Percentiles rank a stretch among this genome's conserved stretches.
Evolutionary conservation across 768 basidiomycete genomes (phyloP).

Genomic region (Kwoniella dendrophila): DNA sequence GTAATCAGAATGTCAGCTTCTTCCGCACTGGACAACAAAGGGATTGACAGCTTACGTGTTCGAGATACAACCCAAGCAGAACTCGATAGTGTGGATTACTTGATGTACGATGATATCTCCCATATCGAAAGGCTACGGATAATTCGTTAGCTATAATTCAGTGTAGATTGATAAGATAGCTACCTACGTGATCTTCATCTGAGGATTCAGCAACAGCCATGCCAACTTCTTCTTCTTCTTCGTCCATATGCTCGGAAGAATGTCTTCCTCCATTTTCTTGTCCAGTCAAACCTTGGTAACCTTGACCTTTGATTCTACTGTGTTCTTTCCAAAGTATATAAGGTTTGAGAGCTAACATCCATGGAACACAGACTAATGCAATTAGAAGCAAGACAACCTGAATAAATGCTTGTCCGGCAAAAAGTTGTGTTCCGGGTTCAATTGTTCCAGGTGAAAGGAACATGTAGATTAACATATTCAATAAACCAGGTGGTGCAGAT

Average conservation of each 20-base stretch:
- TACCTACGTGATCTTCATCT: constrained; percentile 74
- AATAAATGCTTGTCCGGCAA: constrained; percentile 80
- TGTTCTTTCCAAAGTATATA: constrained; percentile 89
- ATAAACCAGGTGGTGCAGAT: constrained; percentile 77
- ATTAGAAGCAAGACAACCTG: constrained; percentile 76
- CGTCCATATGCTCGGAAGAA: constrained; percentile 57
- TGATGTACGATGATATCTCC: constrained; percentile 95
- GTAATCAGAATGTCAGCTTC: constrained; percentile 24
- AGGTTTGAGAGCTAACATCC: constrained; percentile 90
- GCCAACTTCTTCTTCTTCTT: constrained; percentile 64
- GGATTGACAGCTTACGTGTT: constrained; percentile 72
- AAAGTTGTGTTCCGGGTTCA: constrained; percentile 70
- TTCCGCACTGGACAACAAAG: neutral
- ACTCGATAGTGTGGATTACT: constrained; percentile 98
- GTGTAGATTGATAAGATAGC: constrained; percentile 13
- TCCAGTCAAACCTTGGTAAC: constrained; percentile 67
- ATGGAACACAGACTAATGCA: constrained; percentile 87
- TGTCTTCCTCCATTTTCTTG: constrained; percentile 42
- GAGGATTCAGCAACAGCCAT: constrained; percentile 70
- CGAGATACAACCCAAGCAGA: constrained; percentile 97
- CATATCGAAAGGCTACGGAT: constrained; percentile 75
- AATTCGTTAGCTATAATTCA: constrained; percentile 44
- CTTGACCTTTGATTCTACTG: constrained; percentile 76
- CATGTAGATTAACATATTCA: constrained; percentile 86
- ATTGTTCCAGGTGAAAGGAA: constrained; percentile 87